phyloP scores from a whole-genome alignment of 192 early-diverging fungal genomes.

The Piromyces finnis region DNA sequence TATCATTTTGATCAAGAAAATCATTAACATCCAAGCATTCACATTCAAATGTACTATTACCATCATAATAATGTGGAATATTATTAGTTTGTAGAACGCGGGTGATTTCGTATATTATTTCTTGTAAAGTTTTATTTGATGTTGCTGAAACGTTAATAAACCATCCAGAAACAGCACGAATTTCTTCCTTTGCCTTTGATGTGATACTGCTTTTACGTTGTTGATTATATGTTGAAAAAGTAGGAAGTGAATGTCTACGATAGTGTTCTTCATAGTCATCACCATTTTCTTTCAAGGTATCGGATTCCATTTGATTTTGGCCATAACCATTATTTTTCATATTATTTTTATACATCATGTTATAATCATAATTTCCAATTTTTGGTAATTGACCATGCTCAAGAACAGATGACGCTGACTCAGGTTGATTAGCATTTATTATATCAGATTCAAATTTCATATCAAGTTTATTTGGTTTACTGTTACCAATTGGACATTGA shows the following conservation, averaged over 20 bases:
- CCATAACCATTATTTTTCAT: not conserved
- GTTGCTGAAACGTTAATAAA: slow-evolving; percentile 26
- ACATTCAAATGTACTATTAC: not conserved
- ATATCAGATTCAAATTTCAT: not conserved
- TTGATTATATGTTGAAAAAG: not conserved
- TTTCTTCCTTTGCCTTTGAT: slow-evolving; percentile 4
- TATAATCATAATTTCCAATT: not conserved
- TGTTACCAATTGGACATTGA: not conserved
- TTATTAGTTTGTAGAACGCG: slow-evolving; percentile 3
- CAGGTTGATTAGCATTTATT: not conserved
- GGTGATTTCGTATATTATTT: slow-evolving; percentile 12
- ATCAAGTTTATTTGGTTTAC: not conserved
- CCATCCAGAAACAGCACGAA: slow-evolving; percentile 19
- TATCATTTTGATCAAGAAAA: not conserved
- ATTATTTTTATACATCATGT: not conserved
- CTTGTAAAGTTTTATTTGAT: slow-evolving; percentile 8
- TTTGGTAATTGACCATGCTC: not conserved
- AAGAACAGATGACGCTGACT: not conserved
- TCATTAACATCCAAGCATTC: not conserved
- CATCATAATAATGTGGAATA: slow-evolving; percentile 1
- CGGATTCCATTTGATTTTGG: not conserved
- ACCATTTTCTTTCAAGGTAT: not conserved
- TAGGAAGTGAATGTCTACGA: not conserved
- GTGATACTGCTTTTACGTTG: not conserved
- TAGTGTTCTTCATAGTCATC: not conserved